Percentiles rank a stretch among this genome's conserved stretches.
Conservation (phyloP, 441 rosid genomes). For the Biscutella laevigata region DNA sequence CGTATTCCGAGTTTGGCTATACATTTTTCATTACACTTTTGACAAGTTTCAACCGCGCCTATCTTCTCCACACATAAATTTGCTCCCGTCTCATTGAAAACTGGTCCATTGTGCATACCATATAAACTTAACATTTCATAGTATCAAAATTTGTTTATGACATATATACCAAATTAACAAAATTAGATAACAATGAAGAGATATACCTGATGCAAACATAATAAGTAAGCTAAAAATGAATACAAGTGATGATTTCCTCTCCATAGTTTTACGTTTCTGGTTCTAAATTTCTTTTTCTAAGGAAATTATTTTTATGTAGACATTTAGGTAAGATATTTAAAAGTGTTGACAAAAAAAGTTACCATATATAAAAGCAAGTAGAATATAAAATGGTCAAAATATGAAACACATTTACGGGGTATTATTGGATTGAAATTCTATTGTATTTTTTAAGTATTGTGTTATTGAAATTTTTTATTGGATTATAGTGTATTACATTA, state of each 20-base stretch:
- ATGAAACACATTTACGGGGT: too few relatives aligned
- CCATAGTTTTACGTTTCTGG: background rate
- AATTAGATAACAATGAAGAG: background rate
- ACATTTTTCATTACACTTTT: constrained; percentile 11
- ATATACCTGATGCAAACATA: constrained; percentile 7
- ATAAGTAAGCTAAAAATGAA: background rate
- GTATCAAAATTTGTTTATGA: background rate
- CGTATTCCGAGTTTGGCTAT: constrained; percentile 16
- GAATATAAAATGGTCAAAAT: too few relatives aligned
- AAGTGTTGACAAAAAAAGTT: too few relatives aligned
- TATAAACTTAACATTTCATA: background rate
- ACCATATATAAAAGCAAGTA: too few relatives aligned
- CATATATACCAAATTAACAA: background rate
- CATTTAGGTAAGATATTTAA: too few relatives aligned
- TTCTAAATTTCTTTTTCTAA: background rate
- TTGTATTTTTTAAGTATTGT: too few relatives aligned
- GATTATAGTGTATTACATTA: too few relatives aligned
- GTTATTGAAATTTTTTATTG: too few relatives aligned
- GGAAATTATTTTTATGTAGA: background rate
- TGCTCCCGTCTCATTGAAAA: background rate
- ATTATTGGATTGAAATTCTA: too few relatives aligned
- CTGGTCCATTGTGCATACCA: background rate
- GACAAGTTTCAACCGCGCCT: constrained; percentile 11
- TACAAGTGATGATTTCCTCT: background rate
- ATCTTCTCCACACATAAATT: background rate